Evolutionary conservation across 108 stramenopile genomes (phyloP), one percentile per base, ranked within the genome.

Genomic region (Skeletonema potamos): DNA sequence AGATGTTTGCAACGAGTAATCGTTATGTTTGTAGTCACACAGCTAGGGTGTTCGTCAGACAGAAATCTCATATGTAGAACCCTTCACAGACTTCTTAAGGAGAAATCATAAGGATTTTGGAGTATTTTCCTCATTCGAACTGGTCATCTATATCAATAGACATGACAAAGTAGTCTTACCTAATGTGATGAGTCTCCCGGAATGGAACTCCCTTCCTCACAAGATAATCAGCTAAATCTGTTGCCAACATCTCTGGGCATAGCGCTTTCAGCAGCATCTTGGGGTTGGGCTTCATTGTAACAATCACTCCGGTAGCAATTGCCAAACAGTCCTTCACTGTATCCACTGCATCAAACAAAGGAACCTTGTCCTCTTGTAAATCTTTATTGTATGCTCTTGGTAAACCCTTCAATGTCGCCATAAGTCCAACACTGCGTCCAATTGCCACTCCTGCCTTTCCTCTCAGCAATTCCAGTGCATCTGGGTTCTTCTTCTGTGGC

Each of bases 401-500:
- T 58, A 98, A 84, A 22, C 98, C 98, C 84, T 98, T 98, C 39
- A 99, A 86, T 28, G 97, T 97, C 6, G 96, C 86, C 36, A 97
- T 89, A 59, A 99, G 79, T 7, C 96, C 96, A 26, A 96, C 92
- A 48, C 90, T 85, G 60, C 91, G 82, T 54, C 98, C 99, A 13
- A 96, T 72, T 17, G 96, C 95, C 39, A 97, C 85, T 20, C 98
- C 99, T 12, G 97, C 92, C 87, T 99, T 99, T 62, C 98, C 99
- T 62, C 99, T 86, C 28, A 99, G 82, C 51, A 99, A 81, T 81
- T 99, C 99, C 66, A 98, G 79, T 4, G 99, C 99, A 87, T 99
- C 99, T 0, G 99, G 99, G 75, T 99, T 99, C 84, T 98, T 98
- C 96, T 99, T 99, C 84, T 99, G 99, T 6, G 99, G 99, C 99